Conservation (phyloP, 169 alveolate species). For the Cardiosporidium cionae region DNA sequence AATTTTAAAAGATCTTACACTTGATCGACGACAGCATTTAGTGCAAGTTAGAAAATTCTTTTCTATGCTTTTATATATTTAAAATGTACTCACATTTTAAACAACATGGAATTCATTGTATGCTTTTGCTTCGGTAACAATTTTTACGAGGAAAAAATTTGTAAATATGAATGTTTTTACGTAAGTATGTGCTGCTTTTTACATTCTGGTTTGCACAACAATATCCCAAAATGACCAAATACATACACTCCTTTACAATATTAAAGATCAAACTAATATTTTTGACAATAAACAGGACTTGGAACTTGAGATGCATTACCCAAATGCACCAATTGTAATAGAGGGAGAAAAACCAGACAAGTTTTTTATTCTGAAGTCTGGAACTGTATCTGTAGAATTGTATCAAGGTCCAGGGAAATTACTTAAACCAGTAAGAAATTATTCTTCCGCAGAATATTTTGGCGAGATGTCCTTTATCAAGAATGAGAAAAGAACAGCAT, state of each 20-base stretch:
- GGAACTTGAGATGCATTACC: constrained; percentile 21
- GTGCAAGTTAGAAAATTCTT: not conserved
- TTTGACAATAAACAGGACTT: constrained; percentile 32
- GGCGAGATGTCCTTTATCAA: constrained; percentile 53
- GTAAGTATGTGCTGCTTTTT: not conserved
- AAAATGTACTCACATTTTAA: not conserved
- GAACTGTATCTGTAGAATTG: constrained; percentile 52
- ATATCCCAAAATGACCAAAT: not conserved
- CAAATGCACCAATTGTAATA: constrained; percentile 48
- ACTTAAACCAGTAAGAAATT: constrained; percentile 27
- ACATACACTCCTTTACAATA: not conserved
- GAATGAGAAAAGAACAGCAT: constrained; percentile 34
- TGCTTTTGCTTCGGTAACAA: not conserved
- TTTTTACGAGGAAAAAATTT: not conserved
- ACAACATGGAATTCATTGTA: no score
- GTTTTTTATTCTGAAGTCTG: constrained; percentile 53
- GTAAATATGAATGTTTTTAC: not conserved
- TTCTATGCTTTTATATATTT: not conserved
- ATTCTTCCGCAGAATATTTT: constrained; percentile 44
- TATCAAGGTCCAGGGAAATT: constrained; percentile 43
- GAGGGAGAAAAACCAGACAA: constrained; percentile 56
- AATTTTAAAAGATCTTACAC: constrained; percentile 17
- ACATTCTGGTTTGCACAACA: not conserved
- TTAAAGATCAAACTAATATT: not conserved
- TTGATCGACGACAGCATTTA: constrained; percentile 23